Evolutionary conservation across 2,329 filamentous ascomycete species (phyloP).

Genomic region (Colletotrichum coccodes): DNA sequence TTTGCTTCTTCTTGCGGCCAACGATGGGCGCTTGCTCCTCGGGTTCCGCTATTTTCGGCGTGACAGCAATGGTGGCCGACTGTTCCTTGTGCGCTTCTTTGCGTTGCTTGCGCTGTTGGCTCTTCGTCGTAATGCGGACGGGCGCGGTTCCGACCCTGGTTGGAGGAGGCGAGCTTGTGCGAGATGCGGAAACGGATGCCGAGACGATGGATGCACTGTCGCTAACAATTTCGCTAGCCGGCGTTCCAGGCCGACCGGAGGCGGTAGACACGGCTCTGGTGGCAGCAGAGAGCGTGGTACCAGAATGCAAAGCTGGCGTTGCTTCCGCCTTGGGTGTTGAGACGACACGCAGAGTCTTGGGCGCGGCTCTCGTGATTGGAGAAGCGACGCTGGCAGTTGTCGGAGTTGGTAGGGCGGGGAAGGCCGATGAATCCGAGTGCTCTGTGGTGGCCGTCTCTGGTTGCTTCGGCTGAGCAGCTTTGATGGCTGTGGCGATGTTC

Average conservation of each 20-base stretch:
- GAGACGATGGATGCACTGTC: conserved; percentile 82
- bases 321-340: conserved; percentile 71
- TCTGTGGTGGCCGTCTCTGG: conserved; percentile 44
- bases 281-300: conserved; percentile 39
- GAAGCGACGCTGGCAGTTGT: conserved; percentile 58
- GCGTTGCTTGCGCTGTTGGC: conserved; percentile 80
- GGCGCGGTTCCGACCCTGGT: conserved; percentile 73
- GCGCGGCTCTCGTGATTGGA: conserved; percentile 60
- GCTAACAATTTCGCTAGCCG: conserved; percentile 78
- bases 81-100: conserved; percentile 75
- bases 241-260: conserved; percentile 71
- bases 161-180: conserved; percentile 77
- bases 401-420: conserved; percentile 62
- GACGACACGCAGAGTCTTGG: conserved; percentile 77
- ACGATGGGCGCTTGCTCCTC: conserved; percentile 77
- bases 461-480: conserved; percentile 43
- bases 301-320: conserved; percentile 45
- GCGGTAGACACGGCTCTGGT: conserved; percentile 57
- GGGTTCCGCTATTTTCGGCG: conserved; percentile 61
- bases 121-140: conserved; percentile 78
- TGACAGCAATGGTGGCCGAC: conserved; percentile 62
- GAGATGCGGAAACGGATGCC: conserved; percentile 72
- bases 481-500: conserved; percentile 62
- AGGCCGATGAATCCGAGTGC: conserved; percentile 50
- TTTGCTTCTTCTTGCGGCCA: conserved; percentile 86